These are phyloP conservation scores for Yarrowia sp. DNA, from an alignment of 805 yeast genomes.

Conservation along the genomic window DNA sequence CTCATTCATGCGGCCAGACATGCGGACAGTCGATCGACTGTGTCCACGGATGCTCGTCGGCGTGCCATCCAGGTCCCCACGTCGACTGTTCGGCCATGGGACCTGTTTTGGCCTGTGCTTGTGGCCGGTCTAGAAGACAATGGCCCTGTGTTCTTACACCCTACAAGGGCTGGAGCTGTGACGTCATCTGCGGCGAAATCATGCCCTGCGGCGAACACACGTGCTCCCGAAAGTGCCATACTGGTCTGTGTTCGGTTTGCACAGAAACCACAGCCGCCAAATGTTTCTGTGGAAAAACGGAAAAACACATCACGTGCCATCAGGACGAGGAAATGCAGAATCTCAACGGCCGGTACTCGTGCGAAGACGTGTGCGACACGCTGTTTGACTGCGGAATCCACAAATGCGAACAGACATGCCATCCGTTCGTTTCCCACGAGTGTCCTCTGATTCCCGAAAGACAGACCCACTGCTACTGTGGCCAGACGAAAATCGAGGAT, in stretches of 20 bases:
- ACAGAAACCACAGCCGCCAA: conserved; percentile 54
- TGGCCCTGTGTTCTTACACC: conserved; percentile 78
- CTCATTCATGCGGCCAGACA: conserved; percentile 89
- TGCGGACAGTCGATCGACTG: conserved; percentile 66
- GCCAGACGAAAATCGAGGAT: conserved; percentile 59
- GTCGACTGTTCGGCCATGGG: conserved; percentile 81
- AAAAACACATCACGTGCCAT: conserved; percentile 44
- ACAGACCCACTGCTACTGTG: conserved; percentile 80
- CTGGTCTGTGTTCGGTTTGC: conserved; percentile 85
- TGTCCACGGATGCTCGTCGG: conserved; percentile 73
- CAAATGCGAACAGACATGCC: conserved; percentile 60
- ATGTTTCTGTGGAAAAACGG: conserved; percentile 78
- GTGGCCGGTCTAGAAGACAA: conserved; percentile 73
- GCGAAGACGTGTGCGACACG: conserved; percentile 56
- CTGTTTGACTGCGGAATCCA: conserved; percentile 71
- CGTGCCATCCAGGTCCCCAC: conserved; percentile 92
- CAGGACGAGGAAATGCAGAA: conserved; percentile 27
- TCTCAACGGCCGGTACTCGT: conserved; percentile 48
- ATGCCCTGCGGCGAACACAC: conserved; percentile 76
- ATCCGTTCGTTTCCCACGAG: conserved; percentile 54
- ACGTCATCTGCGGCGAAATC: conserved; percentile 62
- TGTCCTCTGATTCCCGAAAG: conserved; percentile 72
- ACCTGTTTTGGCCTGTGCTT: conserved; percentile 70
- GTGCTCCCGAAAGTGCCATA: conserved; percentile 71
- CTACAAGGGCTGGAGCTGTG: conserved; percentile 75